Conservation (phyloP, 495 filamentous ascomycete species). For the Elasticomyces elasticus region DNA sequence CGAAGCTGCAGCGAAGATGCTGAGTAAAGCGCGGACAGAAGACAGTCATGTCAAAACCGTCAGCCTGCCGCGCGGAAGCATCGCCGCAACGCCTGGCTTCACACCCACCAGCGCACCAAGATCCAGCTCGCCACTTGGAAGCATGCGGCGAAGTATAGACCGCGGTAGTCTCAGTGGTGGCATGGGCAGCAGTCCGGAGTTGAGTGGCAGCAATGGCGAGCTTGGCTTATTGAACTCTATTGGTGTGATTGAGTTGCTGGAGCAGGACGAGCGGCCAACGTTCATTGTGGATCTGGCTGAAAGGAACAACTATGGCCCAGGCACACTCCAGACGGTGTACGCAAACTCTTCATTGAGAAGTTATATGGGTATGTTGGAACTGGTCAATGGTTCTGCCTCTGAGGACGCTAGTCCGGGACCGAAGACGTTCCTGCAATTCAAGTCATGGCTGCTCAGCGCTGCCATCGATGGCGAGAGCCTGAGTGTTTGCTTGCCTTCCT, state of each 20-base stretch:
- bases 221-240: conserved; percentile 42
- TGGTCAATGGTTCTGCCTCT: conserved; percentile 32
- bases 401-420: conserved; percentile 29
- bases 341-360: conserved; percentile 49
- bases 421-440: conserved; percentile 40
- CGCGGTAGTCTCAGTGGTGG: conserved; percentile 22
- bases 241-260: conserved; percentile 54
- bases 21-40: conserved; percentile 45
- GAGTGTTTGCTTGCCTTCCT: conserved; percentile 39
- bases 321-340: conserved; percentile 46
- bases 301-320: conserved; percentile 40
- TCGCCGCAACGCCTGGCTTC: conserved; percentile 40
- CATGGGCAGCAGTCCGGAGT: conserved; percentile 27
- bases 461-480: conserved; percentile 38
- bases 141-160: conserved; percentile 35
- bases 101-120: conserved; percentile 37
- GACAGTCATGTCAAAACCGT: conserved; percentile 49
- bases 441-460: conserved; percentile 49
- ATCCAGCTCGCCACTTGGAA: neutral
- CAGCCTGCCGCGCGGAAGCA: conserved; percentile 48
- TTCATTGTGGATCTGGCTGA: conserved; percentile 57
- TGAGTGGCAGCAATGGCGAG: conserved; percentile 27
- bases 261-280: conserved; percentile 56
- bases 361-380: conserved; percentile 38
- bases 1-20: conserved; percentile 48